Percentiles rank a stretch among this genome's conserved stretches.
Conservation (phyloP, 192 early-diverging fungal genomes). For the Coemansia sp. region DNA sequence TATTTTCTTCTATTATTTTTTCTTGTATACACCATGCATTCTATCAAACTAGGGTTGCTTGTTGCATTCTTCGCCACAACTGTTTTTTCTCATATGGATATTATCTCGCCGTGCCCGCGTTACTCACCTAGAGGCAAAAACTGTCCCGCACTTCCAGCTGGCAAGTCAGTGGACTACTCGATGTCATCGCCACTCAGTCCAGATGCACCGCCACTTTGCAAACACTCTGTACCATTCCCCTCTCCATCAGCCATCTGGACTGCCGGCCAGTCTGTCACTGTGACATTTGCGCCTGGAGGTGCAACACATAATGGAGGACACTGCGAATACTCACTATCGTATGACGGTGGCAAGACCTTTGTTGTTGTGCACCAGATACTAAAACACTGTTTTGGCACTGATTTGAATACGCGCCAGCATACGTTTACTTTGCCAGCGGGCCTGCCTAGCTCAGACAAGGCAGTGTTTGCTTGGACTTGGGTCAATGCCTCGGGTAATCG, state of each 20-base stretch:
- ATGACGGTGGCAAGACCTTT: constrained; percentile 59
- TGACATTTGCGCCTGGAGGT: constrained; percentile 32
- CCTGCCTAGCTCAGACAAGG: constrained; percentile 49
- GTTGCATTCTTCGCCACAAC: neutral
- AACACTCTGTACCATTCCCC: constrained; percentile 2
- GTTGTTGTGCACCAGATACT: constrained; percentile 58
- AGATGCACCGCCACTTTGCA: constrained; percentile 10
- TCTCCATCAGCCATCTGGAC: constrained; percentile 31
- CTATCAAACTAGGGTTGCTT: neutral
- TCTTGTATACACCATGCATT: neutral
- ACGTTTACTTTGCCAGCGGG: constrained; percentile 48
- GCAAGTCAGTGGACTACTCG: constrained; percentile 1
- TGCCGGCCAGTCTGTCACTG: constrained; percentile 50
- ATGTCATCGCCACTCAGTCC: constrained; percentile 10
- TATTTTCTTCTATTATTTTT: neutral
- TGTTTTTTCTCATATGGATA: constrained; percentile 34
- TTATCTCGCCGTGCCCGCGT: constrained; percentile 46
- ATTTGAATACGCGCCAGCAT: constrained; percentile 12
- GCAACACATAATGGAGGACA: constrained; percentile 60
- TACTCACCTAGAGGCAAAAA: neutral
- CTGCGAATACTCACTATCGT: constrained; percentile 64
- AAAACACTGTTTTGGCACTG: constrained; percentile 32
- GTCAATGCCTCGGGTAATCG: constrained; percentile 63
- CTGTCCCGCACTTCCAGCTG: constrained; percentile 8
- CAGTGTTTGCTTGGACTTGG: constrained; percentile 64